Conservation (phyloP, 2,329 filamentous ascomycete species). For the Arthrobotrys megalospora region DNA sequence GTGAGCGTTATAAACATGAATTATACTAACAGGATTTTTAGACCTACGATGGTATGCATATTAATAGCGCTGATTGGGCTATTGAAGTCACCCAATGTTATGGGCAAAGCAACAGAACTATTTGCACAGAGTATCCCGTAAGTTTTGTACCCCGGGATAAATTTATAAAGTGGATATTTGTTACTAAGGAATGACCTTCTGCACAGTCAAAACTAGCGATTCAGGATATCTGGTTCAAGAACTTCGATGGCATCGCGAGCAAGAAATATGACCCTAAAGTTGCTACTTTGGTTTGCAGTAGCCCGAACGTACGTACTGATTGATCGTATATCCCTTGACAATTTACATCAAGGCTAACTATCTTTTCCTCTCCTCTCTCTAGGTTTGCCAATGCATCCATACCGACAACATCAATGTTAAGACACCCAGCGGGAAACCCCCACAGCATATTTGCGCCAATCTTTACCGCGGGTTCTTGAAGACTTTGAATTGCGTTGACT, state of each 20-base stretch:
- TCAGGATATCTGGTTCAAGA: conserved; percentile 70
- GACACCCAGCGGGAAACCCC: conserved; percentile 69
- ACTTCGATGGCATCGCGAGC: conserved; percentile 73
- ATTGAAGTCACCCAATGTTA: conserved; percentile 76
- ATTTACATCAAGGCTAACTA: too few relatives aligned
- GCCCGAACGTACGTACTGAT: conserved; percentile 63
- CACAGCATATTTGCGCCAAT: conserved; percentile 69
- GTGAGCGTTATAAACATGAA: background rate
- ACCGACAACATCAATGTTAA: conserved; percentile 69
- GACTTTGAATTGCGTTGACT: conserved; percentile 33
- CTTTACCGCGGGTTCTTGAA: conserved; percentile 62
- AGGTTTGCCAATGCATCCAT: conserved; percentile 70
- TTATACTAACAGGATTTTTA: conserved; percentile 4
- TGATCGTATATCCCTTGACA: background rate
- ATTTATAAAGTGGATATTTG: too few relatives aligned
- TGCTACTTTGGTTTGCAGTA: conserved; percentile 70
- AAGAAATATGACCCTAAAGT: conserved; percentile 69
- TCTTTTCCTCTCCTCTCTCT: background rate
- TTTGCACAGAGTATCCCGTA: conserved; percentile 68
- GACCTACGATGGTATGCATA: conserved; percentile 76
- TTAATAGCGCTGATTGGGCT: conserved; percentile 75
- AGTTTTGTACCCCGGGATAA: background rate
- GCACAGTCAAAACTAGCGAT: conserved; percentile 34
- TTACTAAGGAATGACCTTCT: background rate
- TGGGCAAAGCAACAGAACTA: conserved; percentile 71